These are phyloP conservation scores for Aspergillus pseudonomiae DNA, from an alignment of 2,329 filamentous ascomycete genomes.

Conservation along the genomic window DNA sequence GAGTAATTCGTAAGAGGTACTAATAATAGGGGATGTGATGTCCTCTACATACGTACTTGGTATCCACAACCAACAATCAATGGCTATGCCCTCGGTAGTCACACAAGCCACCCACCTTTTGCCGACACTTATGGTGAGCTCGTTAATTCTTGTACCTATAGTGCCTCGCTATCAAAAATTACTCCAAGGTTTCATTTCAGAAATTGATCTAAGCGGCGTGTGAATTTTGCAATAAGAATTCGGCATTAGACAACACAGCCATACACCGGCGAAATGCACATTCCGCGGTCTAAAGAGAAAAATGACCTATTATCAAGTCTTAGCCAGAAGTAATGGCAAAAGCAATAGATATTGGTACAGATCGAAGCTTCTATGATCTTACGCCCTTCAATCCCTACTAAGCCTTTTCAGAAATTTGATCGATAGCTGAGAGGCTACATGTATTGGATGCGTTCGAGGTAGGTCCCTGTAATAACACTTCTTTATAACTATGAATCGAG, in stretches of 20 bases:
- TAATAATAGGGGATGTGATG: not conserved
- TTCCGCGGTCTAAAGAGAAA: not conserved
- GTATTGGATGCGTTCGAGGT: not conserved
- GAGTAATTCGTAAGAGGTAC: not conserved
- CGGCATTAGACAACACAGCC: not conserved
- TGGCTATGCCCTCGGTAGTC: not conserved
- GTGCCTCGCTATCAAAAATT: too few species aligned
- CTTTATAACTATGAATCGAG: not conserved
- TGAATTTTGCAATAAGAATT: too few species aligned
- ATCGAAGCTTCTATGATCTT: not conserved
- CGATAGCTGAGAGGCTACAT: not conserved
- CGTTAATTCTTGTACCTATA: too few species aligned
- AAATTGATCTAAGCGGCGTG: too few species aligned
- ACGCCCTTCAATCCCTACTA: not conserved
- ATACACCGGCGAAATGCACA: not conserved
- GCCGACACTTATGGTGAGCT: not conserved
- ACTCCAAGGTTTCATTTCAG: too few species aligned
- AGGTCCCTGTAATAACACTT: not conserved
- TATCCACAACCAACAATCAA: not conserved
- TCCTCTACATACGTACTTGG: not conserved
- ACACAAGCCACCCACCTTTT: not conserved
- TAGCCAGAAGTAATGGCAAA: not conserved
- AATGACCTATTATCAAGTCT: not conserved
- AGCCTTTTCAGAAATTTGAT: not conserved
- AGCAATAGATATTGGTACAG: not conserved